Conservation (phyloP, 2,329 filamentous ascomycete genomes). For the Aspergillus hiratsukae region DNA sequence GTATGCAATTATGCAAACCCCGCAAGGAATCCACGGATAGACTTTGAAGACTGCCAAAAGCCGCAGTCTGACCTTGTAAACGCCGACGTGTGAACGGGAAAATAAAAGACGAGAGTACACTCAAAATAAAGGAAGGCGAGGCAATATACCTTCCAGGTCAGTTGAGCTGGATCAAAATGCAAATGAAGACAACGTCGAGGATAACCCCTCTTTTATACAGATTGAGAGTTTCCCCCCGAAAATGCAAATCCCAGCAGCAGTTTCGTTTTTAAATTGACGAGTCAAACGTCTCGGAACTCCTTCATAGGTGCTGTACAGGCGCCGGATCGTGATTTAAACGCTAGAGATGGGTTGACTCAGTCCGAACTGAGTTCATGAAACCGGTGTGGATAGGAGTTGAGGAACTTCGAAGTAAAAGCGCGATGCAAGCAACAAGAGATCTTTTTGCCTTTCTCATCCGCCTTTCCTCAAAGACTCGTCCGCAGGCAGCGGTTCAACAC, state of each 20-base stretch:
- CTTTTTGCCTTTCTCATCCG: constrained; percentile 28
- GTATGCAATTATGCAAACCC: constrained; percentile 19
- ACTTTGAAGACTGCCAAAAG: constrained; percentile 16
- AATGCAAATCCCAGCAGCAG: background rate
- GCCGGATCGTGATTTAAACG: background rate
- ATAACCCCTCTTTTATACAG: constrained; percentile 18
- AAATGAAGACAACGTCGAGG: constrained; percentile 7
- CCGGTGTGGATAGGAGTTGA: background rate
- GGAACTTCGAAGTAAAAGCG: background rate
- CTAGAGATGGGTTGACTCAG: background rate
- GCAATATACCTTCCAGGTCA: constrained; percentile 18
- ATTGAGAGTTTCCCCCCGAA: constrained; percentile 1
- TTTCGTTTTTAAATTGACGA: background rate
- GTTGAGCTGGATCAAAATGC: background rate
- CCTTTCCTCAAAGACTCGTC: constrained; percentile 45
- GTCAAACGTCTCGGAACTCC: background rate
- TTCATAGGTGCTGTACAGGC: background rate
- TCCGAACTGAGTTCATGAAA: background rate
- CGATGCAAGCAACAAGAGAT: too few species aligned
- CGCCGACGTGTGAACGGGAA: constrained; percentile 20
- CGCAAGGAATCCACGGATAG: constrained; percentile 12
- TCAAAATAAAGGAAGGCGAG: constrained; percentile 4
- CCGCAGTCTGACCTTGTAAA: constrained; percentile 19
- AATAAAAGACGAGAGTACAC: constrained; percentile 4
- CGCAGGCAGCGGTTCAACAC: constrained; percentile 36